A percentile compares a stretch with the other conserved stretches of the same genome.
Conservation (phyloP, 257 asterid species). For the Galeopsis tetrahit region DNA sequence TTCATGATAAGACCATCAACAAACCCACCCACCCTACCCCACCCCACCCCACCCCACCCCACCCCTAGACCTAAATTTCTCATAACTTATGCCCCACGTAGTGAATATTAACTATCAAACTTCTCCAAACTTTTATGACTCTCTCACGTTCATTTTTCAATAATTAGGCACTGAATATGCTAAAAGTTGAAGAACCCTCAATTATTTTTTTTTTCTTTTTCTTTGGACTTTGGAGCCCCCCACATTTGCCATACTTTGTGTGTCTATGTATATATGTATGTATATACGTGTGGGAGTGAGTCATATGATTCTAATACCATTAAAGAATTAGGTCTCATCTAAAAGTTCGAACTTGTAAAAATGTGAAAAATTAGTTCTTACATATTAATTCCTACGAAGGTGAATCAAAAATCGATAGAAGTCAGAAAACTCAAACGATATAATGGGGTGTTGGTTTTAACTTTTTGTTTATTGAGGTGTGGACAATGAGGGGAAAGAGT, state of each 20-base stretch:
- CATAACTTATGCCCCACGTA: slow-evolving; percentile 36
- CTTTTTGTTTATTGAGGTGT: background rate
- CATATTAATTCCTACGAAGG: no score
- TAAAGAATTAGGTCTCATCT: no score
- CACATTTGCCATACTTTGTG: background rate
- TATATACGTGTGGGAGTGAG: no score
- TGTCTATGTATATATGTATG: no score
- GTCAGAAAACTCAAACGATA: no score
- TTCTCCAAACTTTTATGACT: slow-evolving; percentile 42
- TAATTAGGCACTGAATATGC: slow-evolving; percentile 39
- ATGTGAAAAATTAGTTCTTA: no score
- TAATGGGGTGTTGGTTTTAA: no score
- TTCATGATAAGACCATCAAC: slow-evolving; percentile 28
- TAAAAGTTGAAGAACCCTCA: slow-evolving; percentile 19
- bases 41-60: background rate
- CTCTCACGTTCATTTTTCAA: slow-evolving; percentile 34
- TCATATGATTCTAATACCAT: no score
- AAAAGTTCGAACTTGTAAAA: no score
- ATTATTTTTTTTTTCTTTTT: background rate
- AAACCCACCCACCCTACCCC: background rate
- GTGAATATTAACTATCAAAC: slow-evolving; percentile 33
- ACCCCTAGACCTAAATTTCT: background rate
- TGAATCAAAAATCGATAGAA: no score
- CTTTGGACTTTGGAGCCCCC: background rate
- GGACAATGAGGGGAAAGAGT: slow-evolving; percentile 34